Evolutionary conservation across 2,329 filamentous ascomycete genomes (phyloP), one percentile per base, ranked within the genome.

Genomic region (Stagonosporopsis cucurbitacearum): DNA sequence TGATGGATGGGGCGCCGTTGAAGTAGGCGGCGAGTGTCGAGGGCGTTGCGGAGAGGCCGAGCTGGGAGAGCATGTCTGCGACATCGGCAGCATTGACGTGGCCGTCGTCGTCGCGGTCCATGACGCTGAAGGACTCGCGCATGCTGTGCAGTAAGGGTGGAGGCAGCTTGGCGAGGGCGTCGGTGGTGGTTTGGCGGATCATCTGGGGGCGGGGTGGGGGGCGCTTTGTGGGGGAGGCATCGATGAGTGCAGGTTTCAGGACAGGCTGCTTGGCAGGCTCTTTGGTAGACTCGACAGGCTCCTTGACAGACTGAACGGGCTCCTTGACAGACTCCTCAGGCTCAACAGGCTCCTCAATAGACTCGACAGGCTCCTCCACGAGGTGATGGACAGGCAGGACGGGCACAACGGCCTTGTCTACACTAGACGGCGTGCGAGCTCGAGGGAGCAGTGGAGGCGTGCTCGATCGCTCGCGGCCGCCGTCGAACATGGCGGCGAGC

Each of bases 91-190:
- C 84, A 63, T 88, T 90, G 58, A 99, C 88, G 46, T 85, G 81
- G 17, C 94, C 93, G 69, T 95, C 92, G 69, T 92, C 93, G 75
- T 95, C 89, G 57, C 91, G 85, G 75, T 98, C 95, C 42, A 99
- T 82, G 56, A 97, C 92, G 75, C 96, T 91, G 75, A 98, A 99
- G 0, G 90, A 92, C 72, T 98, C 94, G 58, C 95, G 86, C 77
- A 99, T 85, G 66, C 91, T 91, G 68, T 93, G 87, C 32, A 97
- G 86, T 66, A 97, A 91, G 3, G 90, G 82, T 2, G 91, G 87
- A 33, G 94, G 90, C 37, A 98, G 78, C 68, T 90, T 88, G 2
- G 88, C 87, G 40, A 92, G 79, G 15, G 68, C 65, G 50, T 72
- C 72, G 47, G 48, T 70, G 4, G 67, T 70, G 41, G 47, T 63